These are phyloP conservation scores for Singerocomus inundabilis DNA, from an alignment of 1,284 basidiomycete genomes.

Conservation along the genomic window DNA sequence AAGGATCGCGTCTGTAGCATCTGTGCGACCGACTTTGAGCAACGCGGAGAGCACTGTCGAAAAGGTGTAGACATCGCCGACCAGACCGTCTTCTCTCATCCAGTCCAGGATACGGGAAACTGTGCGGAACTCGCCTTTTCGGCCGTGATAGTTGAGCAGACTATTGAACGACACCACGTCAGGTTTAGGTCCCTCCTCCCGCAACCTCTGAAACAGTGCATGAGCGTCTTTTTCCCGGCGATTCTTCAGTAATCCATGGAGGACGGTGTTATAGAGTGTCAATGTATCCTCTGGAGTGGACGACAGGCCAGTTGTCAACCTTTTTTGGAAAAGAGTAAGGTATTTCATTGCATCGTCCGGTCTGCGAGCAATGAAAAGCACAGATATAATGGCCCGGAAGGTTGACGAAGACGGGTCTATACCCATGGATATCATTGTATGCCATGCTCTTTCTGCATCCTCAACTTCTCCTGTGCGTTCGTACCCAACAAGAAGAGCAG, in stretches of 20 bases:
- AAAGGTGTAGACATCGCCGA: conserved; percentile 77
- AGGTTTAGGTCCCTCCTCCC: conserved; percentile 51
- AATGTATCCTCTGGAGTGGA: conserved; percentile 29
- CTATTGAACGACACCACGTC: conserved; percentile 80
- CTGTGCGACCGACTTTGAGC: conserved; percentile 61
- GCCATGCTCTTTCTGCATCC: conserved; percentile 56
- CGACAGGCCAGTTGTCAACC: conserved; percentile 22
- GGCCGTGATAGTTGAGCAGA: conserved; percentile 64
- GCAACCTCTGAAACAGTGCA: conserved; percentile 49
- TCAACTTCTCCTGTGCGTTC: conserved; percentile 45
- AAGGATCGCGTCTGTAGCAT: conserved; percentile 63
- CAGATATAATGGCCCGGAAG: conserved; percentile 61
- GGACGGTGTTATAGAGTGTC: conserved; percentile 60
- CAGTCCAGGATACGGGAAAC: conserved; percentile 55
- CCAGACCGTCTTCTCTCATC: conserved; percentile 51
- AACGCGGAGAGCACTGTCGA: conserved; percentile 77
- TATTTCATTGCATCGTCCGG: conserved; percentile 47
- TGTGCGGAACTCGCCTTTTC: conserved; percentile 55
- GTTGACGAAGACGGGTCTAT: conserved; percentile 53
- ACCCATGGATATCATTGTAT: conserved; percentile 51
- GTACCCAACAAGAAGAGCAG: conserved; percentile 61
- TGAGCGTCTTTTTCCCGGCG: conserved; percentile 44
- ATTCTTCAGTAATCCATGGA: conserved; percentile 57
- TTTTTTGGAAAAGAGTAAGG: conserved; percentile 39
- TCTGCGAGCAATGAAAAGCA: conserved; percentile 48